Evolutionary conservation across 306 rosid genomes (phyloP).

Genomic region (Castanea mollissima): DNA sequence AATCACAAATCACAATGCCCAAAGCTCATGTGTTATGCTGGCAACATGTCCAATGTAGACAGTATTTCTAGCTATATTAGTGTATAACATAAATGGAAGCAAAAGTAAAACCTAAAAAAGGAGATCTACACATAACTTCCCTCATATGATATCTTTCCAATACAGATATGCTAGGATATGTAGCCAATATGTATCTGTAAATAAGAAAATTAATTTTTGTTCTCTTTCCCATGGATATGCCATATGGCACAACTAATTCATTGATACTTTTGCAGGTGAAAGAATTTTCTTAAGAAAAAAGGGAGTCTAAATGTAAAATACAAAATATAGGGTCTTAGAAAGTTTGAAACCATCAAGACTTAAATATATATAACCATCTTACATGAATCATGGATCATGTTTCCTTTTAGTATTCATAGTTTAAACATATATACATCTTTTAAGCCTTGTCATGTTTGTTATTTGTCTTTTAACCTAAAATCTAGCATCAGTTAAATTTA

Average conservation of each 20-base stretch:
- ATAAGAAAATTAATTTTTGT: background rate
- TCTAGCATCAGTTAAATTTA: too few species aligned
- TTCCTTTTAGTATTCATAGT: too few species aligned
- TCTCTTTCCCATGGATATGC: background rate
- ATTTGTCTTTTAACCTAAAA: too few species aligned
- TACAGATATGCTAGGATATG: too few species aligned
- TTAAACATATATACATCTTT: too few species aligned
- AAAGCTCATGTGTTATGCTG: slow-evolving; percentile 5
- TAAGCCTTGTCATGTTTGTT: too few species aligned
- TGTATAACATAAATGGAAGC: background rate
- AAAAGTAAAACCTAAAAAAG: too few species aligned
- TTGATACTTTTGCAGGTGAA: background rate
- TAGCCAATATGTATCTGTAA: background rate
- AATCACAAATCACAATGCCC: background rate
- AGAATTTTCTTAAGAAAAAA: background rate
- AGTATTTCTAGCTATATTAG: too few species aligned
- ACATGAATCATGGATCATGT: too few species aligned
- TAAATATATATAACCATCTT: background rate
- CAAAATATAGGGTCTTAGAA: background rate
- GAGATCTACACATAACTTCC: too few species aligned
- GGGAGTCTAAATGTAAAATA: background rate
- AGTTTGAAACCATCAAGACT: background rate
- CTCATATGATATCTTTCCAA: too few species aligned
- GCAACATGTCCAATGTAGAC: too few species aligned
- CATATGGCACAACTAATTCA: background rate